phyloP scores from a whole-genome alignment of 305 asterid genomes.

The Fraxinus sp. region DNA sequence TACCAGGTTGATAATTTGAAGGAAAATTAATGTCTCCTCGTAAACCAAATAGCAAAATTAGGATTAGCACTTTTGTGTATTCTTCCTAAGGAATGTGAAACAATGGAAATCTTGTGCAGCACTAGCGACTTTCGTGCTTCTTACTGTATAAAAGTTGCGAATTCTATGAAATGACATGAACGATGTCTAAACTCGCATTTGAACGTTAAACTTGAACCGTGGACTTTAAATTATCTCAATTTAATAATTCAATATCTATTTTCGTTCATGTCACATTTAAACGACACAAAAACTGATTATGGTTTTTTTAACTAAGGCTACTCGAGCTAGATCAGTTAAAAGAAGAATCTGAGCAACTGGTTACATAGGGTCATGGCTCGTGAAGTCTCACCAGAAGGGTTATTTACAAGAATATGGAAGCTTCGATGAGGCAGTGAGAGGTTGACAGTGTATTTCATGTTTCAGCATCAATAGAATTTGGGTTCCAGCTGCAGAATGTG shows the following conservation, averaged over 20 bases:
- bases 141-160: background rate
- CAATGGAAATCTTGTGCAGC: background rate
- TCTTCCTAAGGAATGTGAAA: background rate
- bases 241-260: no score
- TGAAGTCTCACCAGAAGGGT: slow-evolving; percentile 32
- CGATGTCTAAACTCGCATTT: background rate
- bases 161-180: background rate
- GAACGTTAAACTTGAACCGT: background rate
- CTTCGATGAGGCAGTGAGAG: slow-evolving; percentile 69
- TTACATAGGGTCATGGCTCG: slow-evolving; percentile 81
- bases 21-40: slow-evolving; percentile 12
- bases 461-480: slow-evolving; percentile 80
- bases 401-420: slow-evolving; percentile 60
- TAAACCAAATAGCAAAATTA: slow-evolving; percentile 10
- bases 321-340: slow-evolving; percentile 18
- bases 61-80: slow-evolving; percentile 21
- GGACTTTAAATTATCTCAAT: no score
- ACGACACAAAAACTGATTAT: no score
- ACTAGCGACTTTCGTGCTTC: background rate
- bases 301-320: background rate
- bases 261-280: no score
- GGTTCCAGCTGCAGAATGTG: slow-evolving; percentile 38
- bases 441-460: slow-evolving; percentile 73
- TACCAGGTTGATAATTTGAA: slow-evolving; percentile 11
- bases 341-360: slow-evolving; percentile 40